These are phyloP conservation scores for Thalassiosira exigua DNA, from an alignment of 352 stramenopile genomes.

Conservation along the genomic window DNA sequence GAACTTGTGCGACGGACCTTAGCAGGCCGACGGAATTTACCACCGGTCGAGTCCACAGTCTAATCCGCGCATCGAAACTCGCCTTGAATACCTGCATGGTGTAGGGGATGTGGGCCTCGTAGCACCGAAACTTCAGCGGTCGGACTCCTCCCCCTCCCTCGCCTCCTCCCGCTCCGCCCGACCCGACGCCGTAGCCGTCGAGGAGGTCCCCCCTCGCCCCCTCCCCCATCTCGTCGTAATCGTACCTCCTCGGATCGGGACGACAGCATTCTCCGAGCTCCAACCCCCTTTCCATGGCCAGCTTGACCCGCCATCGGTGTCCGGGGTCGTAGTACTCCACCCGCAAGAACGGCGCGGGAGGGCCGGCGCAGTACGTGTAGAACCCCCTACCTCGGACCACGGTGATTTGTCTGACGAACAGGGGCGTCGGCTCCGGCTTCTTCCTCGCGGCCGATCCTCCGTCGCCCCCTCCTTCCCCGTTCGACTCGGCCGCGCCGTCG, in stretches of 20 bases:
- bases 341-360: conserved; percentile 64
- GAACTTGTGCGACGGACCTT: no score
- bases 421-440: conserved; percentile 1
- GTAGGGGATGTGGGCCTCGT: conserved; percentile 86
- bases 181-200: conserved; percentile 14
- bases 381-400: conserved; percentile 79
- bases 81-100: conserved; percentile 88
- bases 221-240: conserved; percentile 21
- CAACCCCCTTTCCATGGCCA: conserved; percentile 77
- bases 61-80: no score
- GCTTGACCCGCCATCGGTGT: conserved; percentile 80
- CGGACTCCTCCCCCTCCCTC: no score
- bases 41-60: no score
- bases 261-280: conserved; percentile 69
- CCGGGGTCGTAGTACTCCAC: conserved; percentile 86
- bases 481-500: not conserved
- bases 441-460: not conserved
- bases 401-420: conserved; percentile 74
- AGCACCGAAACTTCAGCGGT: conserved; percentile 81
- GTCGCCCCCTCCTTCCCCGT: conserved; percentile 12
- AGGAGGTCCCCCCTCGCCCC: not conserved
- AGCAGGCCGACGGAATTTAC: no score
- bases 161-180: conserved; percentile 6
- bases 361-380: conserved; percentile 82
- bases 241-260: conserved; percentile 65